Evolutionary conservation across 2,329 filamentous ascomycete genomes (phyloP).

Genomic region (Neonectria neomacrospora): DNA sequence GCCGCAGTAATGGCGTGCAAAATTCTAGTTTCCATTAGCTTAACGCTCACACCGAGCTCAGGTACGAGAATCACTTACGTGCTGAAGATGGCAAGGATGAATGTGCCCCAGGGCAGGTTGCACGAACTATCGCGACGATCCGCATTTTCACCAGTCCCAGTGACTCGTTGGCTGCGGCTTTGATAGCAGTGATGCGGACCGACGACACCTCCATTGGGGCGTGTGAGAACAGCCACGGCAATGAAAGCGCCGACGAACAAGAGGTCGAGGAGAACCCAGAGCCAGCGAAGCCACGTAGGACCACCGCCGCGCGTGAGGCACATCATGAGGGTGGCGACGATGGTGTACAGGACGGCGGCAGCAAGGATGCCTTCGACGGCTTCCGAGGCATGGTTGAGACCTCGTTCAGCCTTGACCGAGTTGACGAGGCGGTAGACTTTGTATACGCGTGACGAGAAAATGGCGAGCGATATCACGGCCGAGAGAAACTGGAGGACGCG

Average conservation of each 20-base stretch:
- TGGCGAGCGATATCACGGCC: background rate
- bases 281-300: constrained; percentile 4
- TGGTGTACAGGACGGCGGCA: constrained; percentile 31
- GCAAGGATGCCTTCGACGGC: constrained; percentile 36
- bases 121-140: background rate
- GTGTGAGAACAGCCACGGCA: background rate
- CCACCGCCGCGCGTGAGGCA: constrained; percentile 23
- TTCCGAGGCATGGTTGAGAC: constrained; percentile 21
- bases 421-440: background rate
- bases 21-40: background rate
- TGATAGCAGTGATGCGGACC: background rate
- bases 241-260: background rate
- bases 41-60: background rate
- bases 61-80: background rate
- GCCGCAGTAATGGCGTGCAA: background rate
- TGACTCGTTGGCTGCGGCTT: background rate
- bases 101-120: background rate
- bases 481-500: background rate
- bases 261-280: background rate
- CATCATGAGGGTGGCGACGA: constrained; percentile 25
- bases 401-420: constrained; percentile 19
- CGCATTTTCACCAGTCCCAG: background rate
- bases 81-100: background rate
- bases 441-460: background rate
- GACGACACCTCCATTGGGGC: background rate